phyloP scores from a whole-genome alignment of 306 rosid species.

The Vicia villosa region DNA sequence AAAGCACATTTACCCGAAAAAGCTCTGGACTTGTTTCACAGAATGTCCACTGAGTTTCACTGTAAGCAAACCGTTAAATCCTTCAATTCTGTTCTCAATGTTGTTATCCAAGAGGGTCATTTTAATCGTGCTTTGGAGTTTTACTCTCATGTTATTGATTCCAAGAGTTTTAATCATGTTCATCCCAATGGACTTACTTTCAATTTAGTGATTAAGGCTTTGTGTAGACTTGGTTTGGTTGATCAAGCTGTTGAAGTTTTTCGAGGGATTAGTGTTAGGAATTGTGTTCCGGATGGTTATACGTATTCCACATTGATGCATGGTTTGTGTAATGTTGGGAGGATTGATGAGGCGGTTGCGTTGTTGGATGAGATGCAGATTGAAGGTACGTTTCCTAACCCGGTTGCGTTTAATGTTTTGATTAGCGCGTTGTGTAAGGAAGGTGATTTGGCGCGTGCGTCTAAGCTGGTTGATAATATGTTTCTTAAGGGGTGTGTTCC shows the following conservation, averaged over 20 bases:
- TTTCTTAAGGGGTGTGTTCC: slow-evolving; percentile 88
- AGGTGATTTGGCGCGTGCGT: slow-evolving; percentile 76
- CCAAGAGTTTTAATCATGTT: slow-evolving; percentile 40
- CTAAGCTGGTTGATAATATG: slow-evolving; percentile 92
- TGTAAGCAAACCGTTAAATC: slow-evolving; percentile 78
- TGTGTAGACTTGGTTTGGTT: slow-evolving; percentile 83
- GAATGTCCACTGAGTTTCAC: slow-evolving; percentile 75
- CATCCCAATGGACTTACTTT: slow-evolving; percentile 71
- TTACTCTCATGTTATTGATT: slow-evolving; percentile 49
- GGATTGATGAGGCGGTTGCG: slow-evolving; percentile 78
- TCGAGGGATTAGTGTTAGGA: slow-evolving; percentile 67
- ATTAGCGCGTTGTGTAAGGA: slow-evolving; percentile 79
- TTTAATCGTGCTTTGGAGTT: slow-evolving; percentile 61
- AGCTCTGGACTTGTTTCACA: slow-evolving; percentile 72
- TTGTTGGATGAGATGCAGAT: slow-evolving; percentile 92
- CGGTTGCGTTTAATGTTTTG: slow-evolving; percentile 73
- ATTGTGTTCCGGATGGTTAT: slow-evolving; percentile 67
- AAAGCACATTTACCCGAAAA: slow-evolving; percentile 75
- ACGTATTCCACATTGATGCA: slow-evolving; percentile 84
- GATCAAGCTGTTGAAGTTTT: slow-evolving; percentile 70
- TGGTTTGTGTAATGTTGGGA: slow-evolving; percentile 76
- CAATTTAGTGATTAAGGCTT: slow-evolving; percentile 78
- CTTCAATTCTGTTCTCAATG: slow-evolving; percentile 89
- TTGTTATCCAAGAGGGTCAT: slow-evolving; percentile 62
- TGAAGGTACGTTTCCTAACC: slow-evolving; percentile 71